phyloP scores from a whole-genome alignment of 805 yeast genomes.

The Saccharomycopsis sp. region DNA sequence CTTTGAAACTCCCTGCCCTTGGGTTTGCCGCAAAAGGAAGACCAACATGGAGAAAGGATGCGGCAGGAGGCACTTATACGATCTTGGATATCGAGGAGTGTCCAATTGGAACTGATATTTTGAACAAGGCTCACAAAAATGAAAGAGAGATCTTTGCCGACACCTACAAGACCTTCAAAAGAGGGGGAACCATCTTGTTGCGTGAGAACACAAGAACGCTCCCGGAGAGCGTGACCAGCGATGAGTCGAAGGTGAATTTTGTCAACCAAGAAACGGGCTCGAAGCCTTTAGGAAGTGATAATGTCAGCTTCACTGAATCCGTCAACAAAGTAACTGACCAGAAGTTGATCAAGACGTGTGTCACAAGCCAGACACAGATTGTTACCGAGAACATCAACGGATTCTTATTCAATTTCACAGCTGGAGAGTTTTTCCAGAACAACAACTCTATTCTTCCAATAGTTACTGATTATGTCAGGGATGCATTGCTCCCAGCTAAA shows the following conservation, averaged over 20 bases:
- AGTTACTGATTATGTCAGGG: slow-evolving; percentile 75
- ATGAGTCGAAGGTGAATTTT: slow-evolving; percentile 24
- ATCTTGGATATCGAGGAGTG: slow-evolving; percentile 93
- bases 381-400: slow-evolving; percentile 75
- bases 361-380: slow-evolving; percentile 69
- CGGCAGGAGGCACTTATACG: slow-evolving; percentile 50
- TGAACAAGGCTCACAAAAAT: slow-evolving; percentile 65
- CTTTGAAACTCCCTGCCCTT: slow-evolving; percentile 50
- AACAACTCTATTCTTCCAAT: slow-evolving; percentile 84
- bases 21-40: slow-evolving; percentile 89
- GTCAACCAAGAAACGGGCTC: slow-evolving; percentile 39
- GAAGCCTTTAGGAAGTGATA: slow-evolving; percentile 28
- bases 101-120: slow-evolving; percentile 73
- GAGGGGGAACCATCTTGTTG: slow-evolving; percentile 81
- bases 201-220: slow-evolving; percentile 63
- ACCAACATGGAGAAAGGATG: slow-evolving; percentile 55
- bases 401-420: slow-evolving; percentile 76
- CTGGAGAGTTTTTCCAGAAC: slow-evolving; percentile 95
- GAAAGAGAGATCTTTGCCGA: slow-evolving; percentile 55
- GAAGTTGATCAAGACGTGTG: slow-evolving; percentile 57
- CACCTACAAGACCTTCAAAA: slow-evolving; percentile 45
- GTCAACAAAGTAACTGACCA: slow-evolving; percentile 27
- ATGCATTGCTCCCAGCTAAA: slow-evolving; percentile 39
- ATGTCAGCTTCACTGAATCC: slow-evolving; percentile 32
- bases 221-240: slow-evolving; percentile 24